A percentile compares a stretch with the other conserved stretches of the same genome.
Evolutionary conservation across 371 early-diverging fungal genomes (phyloP).

Genomic region (Rhizopus arrhizus): DNA sequence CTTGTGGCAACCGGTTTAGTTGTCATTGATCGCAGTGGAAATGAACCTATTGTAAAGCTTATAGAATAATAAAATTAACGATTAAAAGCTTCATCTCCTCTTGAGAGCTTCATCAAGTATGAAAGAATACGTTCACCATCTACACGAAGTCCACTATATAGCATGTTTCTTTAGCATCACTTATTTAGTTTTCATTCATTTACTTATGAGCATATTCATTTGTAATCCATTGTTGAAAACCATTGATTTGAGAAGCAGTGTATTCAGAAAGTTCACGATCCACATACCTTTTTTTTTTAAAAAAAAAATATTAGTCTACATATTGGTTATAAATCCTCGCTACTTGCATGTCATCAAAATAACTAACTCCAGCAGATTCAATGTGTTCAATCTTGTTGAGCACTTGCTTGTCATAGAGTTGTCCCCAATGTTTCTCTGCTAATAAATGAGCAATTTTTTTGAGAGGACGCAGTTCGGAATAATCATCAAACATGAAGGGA

Average conservation of each 20-base stretch:
- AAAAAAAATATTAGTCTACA: neutral
- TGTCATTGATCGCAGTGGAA: neutral
- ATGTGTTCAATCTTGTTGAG: constrained; percentile 55
- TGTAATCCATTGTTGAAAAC: constrained; percentile 71
- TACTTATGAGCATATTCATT: constrained; percentile 78
- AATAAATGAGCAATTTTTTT: constrained; percentile 64
- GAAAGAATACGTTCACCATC: constrained; percentile 57
- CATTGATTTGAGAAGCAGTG: constrained; percentile 60
- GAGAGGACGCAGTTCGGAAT: constrained; percentile 61
- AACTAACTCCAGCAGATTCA: constrained; percentile 69
- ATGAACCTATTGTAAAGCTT: neutral
- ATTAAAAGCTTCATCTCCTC: constrained; percentile 53
- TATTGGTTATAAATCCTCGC: neutral
- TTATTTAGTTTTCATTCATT: constrained; percentile 14
- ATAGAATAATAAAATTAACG: constrained; percentile 26
- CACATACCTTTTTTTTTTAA: constrained; percentile 49
- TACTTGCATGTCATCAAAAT: constrained; percentile 73
- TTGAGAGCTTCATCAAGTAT: constrained; percentile 64
- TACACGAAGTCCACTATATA: constrained; percentile 54
- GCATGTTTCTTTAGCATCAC: neutral
- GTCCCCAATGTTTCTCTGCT: constrained; percentile 60
- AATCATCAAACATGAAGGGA: constrained; percentile 80
- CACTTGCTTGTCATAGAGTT: constrained; percentile 57
- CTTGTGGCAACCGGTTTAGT: neutral
- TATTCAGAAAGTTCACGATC: constrained; percentile 66